Conservation (phyloP, 257 asterid genomes). For the Perilla frutescens region DNA sequence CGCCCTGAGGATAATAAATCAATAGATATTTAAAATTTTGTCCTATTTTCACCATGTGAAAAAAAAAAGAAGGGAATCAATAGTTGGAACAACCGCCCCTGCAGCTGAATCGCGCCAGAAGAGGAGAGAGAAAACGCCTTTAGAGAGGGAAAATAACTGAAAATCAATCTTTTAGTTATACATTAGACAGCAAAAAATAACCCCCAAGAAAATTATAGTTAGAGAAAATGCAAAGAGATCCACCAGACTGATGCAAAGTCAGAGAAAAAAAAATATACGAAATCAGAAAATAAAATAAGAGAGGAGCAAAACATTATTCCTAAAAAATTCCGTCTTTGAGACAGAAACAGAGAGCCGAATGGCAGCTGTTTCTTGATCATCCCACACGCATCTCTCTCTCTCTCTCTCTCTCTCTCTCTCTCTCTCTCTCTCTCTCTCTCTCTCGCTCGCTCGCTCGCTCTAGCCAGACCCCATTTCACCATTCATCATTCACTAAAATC, state of each 20-base stretch:
- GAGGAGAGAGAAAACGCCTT: conserved; percentile 18
- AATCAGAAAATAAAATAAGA: not conserved
- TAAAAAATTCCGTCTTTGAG: conserved; percentile 47
- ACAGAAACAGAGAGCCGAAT: conserved; percentile 27
- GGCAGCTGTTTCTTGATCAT: conserved; percentile 57
- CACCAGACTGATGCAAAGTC: not conserved
- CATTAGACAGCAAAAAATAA: not conserved
- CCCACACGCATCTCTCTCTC: conserved; percentile 5
- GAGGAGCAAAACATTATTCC: conserved; percentile 32
- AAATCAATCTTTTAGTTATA: conserved; percentile 27
- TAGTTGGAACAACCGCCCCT: conserved; percentile 34
- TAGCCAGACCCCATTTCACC: conserved; percentile 24
- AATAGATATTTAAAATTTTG: not conserved
- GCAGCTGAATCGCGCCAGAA: conserved; percentile 6
- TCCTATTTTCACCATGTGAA: conserved; percentile 1
- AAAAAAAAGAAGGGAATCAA: conserved; percentile 12
- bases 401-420: not conserved
- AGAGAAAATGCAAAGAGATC: conserved; percentile 7
- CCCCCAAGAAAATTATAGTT: conserved; percentile 21
- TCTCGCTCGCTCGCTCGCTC: not conserved
- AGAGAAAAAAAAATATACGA: not conserved
- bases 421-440: conserved; percentile 12
- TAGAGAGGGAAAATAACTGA: conserved; percentile 34
- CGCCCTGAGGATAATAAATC: not conserved
- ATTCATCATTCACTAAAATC: conserved; percentile 32